phyloP scores from a whole-genome alignment of 352 stramenopile genomes.

The Globisporangium emineosum region DNA sequence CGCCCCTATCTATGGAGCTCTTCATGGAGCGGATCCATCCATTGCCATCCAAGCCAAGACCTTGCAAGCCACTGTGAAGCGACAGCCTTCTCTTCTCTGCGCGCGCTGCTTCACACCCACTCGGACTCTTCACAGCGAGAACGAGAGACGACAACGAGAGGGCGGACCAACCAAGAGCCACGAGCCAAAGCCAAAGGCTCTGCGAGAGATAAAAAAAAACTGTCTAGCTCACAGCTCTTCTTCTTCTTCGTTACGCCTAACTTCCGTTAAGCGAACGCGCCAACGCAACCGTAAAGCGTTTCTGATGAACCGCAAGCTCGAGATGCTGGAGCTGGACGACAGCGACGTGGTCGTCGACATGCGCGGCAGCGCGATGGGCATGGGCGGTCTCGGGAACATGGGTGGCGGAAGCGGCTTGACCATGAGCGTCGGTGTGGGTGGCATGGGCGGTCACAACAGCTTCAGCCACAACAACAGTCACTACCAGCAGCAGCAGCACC shows the following conservation, averaged over 20 bases:
- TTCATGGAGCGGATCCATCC: slow-evolving; percentile 2
- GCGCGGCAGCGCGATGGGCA: slow-evolving; percentile 20
- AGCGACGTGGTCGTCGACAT: slow-evolving; percentile 31
- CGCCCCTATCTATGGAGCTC: slow-evolving; percentile 17
- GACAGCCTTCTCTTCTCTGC: not conserved
- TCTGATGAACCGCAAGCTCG: slow-evolving; percentile 72
- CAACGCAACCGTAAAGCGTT: slow-evolving; percentile 12
- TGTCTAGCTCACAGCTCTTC: not conserved
- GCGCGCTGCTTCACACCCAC: slow-evolving; percentile 3
- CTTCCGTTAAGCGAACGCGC: slow-evolving; percentile 1
- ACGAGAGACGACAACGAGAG: not conserved
- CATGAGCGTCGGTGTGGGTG: not conserved
- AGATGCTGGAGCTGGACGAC: slow-evolving; percentile 53
- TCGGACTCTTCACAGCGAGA: slow-evolving; percentile 1
- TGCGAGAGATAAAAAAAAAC: slow-evolving; percentile 10
- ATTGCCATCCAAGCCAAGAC: not conserved
- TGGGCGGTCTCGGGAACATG: slow-evolving; percentile 28
- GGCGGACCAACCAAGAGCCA: slow-evolving; percentile 1
- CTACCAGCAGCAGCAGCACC: not conserved
- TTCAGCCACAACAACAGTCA: not conserved
- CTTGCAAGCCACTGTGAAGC: not conserved
- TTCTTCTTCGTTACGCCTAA: slow-evolving; percentile 12
- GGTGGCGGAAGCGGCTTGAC: slow-evolving; percentile 8
- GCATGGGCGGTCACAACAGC: not conserved
- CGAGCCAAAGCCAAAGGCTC: not conserved